phyloP scores from a whole-genome alignment of 768 basidiomycete species.

The Agaricus blazei region DNA sequence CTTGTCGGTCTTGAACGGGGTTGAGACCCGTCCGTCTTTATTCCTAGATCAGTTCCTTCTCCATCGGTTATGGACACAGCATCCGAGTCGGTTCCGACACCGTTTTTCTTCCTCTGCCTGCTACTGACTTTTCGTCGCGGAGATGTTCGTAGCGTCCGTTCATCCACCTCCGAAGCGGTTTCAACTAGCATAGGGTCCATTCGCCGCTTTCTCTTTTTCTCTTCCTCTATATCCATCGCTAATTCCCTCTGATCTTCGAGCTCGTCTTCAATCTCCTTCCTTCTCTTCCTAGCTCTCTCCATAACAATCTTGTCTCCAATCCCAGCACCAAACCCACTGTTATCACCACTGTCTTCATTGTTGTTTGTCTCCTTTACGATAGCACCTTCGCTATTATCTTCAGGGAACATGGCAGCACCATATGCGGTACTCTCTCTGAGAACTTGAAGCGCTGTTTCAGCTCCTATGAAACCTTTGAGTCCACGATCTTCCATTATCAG shows the following conservation, averaged over 20 bases:
- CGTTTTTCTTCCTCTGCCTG: not conserved
- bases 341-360: slow-evolving; percentile 1
- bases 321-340: slow-evolving; percentile 26
- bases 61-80: not conserved
- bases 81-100: not conserved
- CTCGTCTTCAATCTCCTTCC: slow-evolving; percentile 41
- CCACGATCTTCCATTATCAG: slow-evolving; percentile 79
- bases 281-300: slow-evolving; percentile 47
- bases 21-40: not conserved
- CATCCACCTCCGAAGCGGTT: not conserved
- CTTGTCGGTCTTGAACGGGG: slow-evolving; percentile 3
- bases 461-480: slow-evolving; percentile 32
- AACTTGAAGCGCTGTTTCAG: slow-evolving; percentile 47
- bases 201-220: slow-evolving; percentile 10
- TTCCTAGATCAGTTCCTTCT: not conserved
- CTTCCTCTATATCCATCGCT: not conserved
- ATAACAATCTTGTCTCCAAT: slow-evolving; percentile 49
- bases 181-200: no score
- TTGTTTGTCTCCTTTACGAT: slow-evolving; percentile 12
- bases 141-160: not conserved
- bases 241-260: slow-evolving; percentile 11
- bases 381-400: slow-evolving; percentile 39
- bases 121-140: not conserved
- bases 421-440: slow-evolving; percentile 76
- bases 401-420: slow-evolving; percentile 84